Base-by-base conservation (phyloP, 2,329 filamentous ascomycete genomes). In the Microascus cirrosus region DNA sequence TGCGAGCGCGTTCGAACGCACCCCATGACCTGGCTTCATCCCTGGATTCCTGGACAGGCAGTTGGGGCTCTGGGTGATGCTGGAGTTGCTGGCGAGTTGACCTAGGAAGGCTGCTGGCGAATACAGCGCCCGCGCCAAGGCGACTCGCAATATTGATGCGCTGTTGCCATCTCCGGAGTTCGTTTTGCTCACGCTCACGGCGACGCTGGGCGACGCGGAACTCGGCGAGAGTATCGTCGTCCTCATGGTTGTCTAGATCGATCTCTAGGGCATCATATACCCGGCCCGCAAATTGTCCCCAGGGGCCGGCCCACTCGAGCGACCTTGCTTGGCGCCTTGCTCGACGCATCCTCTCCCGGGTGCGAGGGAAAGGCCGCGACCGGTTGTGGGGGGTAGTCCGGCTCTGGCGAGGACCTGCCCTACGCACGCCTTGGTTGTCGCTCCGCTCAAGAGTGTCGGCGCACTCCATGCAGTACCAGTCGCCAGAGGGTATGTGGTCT, bases 401-500 rank as follows among this genome's bases (percentile, higher is more conserved):
- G 32, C 50, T 18, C 45, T 34, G 56, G 53, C 53, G 25, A 18
- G 52, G 59, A 1, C 63, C 62, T 20, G 72, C 67, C 53, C 67
- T 66, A 52, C 71, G 62, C 52, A 74, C 72, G 4, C 67, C 68
- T 22, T 69, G 70, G 10, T 25, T 67, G 8, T 70, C 65, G 2
- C 64, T 61, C 24, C 70, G 65, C 22, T 70, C 65, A 54, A 81
- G 74, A 25, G 79, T 68, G 61, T 81, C 78, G 61, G 77, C 70
- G 71, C 94, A 99, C 65, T 88, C 84, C 71, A 94, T 85, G 74
- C 94, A 99, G 70, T 93, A 96, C 92, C 93, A 99, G 62, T 85
- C 77, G 32, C 88, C 89, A 34, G 79, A 74, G 24, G 92, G 91
- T 58, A 95, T 83, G 57, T 78, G 74, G 60, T 92, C 86, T 55